Percentiles rank a stretch among this genome's conserved stretches.
phyloP scores from a whole-genome alignment of 1,139 yeast species.

The Hemisphaericaspora xylofermentans region DNA sequence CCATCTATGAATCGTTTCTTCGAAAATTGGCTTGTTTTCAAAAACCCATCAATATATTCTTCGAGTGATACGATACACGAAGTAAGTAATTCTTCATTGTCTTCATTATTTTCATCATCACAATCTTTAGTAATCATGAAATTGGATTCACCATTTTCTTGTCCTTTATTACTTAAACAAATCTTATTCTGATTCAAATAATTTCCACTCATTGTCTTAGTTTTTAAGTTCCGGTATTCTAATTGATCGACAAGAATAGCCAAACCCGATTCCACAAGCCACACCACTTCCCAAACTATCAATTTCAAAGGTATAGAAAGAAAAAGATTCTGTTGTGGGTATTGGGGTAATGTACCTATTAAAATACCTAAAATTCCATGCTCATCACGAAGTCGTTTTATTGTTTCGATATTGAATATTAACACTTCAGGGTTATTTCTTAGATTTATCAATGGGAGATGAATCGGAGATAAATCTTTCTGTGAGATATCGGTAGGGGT shows the following conservation, averaged over 20 bases:
- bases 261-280: constrained; percentile 51
- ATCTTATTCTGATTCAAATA: constrained; percentile 1
- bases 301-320: constrained; percentile 79
- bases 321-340: constrained; percentile 89
- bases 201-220: neutral
- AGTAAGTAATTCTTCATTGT: constrained; percentile 6
- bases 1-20: constrained; percentile 8
- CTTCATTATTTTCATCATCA: constrained; percentile 9
- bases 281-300: constrained; percentile 69
- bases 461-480: constrained; percentile 1
- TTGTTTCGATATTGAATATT: constrained; percentile 47
- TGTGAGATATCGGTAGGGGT: neutral
- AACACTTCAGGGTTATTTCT: constrained; percentile 46
- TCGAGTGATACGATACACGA: constrained; percentile 8
- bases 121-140: constrained; percentile 11
- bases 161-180: neutral
- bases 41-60: constrained; percentile 10
- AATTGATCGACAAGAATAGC: constrained; percentile 37
- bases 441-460: constrained; percentile 24
- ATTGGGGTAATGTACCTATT: constrained; percentile 77
- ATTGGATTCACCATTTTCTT: constrained; percentile 4
- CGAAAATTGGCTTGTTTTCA: constrained; percentile 2
- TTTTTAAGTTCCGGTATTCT: constrained; percentile 11
- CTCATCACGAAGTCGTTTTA: constrained; percentile 50
- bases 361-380: constrained; percentile 69